phyloP scores from a whole-genome alignment of 176 grass and related monocot genomes.

The Leersia perrieri region DNA sequence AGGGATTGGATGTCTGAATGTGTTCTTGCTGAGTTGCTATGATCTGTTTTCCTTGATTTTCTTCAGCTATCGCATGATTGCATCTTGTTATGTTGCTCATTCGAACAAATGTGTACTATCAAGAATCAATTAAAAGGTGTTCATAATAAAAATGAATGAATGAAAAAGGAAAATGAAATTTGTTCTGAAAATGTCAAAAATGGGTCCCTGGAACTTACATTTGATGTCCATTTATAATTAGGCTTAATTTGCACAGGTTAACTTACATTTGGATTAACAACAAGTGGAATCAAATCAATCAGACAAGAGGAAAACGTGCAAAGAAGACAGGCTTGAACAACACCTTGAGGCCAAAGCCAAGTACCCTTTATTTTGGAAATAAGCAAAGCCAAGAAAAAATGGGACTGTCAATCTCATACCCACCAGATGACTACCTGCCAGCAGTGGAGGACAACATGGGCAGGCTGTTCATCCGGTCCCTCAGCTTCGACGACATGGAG shows the following conservation, averaged over 20 bases:
- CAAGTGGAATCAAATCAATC: background rate
- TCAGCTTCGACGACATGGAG: conserved; percentile 61
- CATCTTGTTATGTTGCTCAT: background rate
- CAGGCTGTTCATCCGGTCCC: conserved; percentile 51
- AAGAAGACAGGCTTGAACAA: conserved; percentile 13
- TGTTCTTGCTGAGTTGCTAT: conserved; percentile 2
- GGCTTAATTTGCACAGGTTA: conserved; percentile 21
- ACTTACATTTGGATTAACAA: conserved; percentile 6
- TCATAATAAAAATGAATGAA: background rate
- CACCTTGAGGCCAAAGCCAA: background rate
- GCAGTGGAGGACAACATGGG: conserved; percentile 49
- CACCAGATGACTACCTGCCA: conserved; percentile 48
- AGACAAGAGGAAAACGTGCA: background rate
- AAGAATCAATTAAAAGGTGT: background rate
- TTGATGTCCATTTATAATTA: conserved; percentile 11
- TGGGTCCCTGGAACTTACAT: background rate
- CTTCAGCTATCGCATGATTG: background rate
- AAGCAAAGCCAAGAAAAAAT: too few relatives aligned
- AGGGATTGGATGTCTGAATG: background rate
- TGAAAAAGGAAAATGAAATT: background rate
- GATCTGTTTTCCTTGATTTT: background rate
- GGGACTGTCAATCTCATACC: conserved; percentile 60
- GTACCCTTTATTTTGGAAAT: too few relatives aligned
- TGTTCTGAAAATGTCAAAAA: conserved; percentile 11
- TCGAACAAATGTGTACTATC: background rate